Evolutionary conservation across 768 basidiomycete species (phyloP).

Genomic region (Naganishia onofrii): DNA sequence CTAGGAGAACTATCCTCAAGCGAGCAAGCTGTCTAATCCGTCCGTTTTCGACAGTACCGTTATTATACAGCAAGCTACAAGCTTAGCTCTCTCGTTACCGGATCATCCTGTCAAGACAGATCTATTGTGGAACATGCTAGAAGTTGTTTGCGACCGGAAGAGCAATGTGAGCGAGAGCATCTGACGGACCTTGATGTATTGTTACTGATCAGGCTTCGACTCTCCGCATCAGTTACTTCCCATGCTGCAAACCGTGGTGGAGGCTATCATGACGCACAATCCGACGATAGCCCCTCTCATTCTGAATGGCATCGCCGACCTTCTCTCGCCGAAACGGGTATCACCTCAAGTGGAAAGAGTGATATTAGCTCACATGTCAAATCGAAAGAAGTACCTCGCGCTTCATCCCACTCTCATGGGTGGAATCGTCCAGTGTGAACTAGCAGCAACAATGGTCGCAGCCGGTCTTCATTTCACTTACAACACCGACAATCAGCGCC

Average conservation of each 20-base stretch:
- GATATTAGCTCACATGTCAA: slow-evolving; percentile 8
- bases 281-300: background rate
- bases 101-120: slow-evolving; percentile 9
- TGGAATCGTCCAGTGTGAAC: background rate
- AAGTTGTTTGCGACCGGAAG: slow-evolving; percentile 1
- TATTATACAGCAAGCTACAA: slow-evolving; percentile 1
- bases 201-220: too few relatives aligned
- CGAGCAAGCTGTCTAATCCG: background rate
- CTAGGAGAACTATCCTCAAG: background rate
- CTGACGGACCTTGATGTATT: too few relatives aligned
- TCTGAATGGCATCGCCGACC: background rate
- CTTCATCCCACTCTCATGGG: background rate
- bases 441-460: slow-evolving; percentile 12
- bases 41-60: background rate
- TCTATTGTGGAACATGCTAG: slow-evolving; percentile 11
- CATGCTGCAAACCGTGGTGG: background rate
- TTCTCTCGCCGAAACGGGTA: background rate
- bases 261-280: background rate
- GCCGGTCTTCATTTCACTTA: slow-evolving; percentile 6
- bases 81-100: slow-evolving; percentile 1
- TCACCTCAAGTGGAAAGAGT: background rate
- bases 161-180: slow-evolving; percentile 7
- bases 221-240: background rate
- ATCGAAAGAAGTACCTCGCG: slow-evolving; percentile 19
- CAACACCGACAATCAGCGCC: slow-evolving; percentile 15